phyloP scores from a whole-genome alignment of 768 basidiomycete genomes.

The Candolleomyces aberdarensis region DNA sequence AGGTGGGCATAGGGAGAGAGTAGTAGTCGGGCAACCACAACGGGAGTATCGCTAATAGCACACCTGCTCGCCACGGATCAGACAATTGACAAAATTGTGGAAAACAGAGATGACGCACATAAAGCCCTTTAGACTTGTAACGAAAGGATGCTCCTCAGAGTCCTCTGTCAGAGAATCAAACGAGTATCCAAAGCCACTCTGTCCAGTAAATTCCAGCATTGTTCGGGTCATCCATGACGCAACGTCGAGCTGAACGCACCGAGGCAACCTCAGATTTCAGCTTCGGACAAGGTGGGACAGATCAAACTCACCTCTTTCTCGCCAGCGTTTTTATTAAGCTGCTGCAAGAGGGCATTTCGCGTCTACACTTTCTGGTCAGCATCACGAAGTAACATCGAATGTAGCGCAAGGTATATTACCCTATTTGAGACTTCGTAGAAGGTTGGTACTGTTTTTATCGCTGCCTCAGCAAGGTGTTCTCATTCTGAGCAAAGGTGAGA shows the following conservation, averaged over 20 bases:
- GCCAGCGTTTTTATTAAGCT: conserved; percentile 26
- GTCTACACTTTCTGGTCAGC: neutral
- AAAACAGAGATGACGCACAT: conserved; percentile 17
- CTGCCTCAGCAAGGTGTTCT: neutral
- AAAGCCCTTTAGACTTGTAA: conserved; percentile 24
- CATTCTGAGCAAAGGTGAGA: neutral
- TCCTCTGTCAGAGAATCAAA: conserved; percentile 3
- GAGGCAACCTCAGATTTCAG: neutral
- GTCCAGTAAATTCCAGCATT: conserved; percentile 5
- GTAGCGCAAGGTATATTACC: conserved; percentile 12
- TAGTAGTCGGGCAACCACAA: neutral
- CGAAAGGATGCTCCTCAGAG: conserved; percentile 23
- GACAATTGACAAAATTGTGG: neutral
- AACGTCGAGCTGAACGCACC: conserved; percentile 1
- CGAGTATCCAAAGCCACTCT: conserved; percentile 9
- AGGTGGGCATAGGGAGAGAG: neutral
- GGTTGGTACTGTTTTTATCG: conserved; percentile 24
- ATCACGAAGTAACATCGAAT: too few species aligned
- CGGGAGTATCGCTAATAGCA: neutral
- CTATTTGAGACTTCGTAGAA: conserved; percentile 31
- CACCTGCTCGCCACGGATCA: neutral
- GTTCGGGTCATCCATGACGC: conserved; percentile 9
- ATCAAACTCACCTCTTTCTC: neutral
- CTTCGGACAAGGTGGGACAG: neutral
- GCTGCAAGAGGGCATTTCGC: neutral